Evolutionary conservation across 2,329 filamentous ascomycete species (phyloP).

Genomic region (Colletotrichum simmondsii): DNA sequence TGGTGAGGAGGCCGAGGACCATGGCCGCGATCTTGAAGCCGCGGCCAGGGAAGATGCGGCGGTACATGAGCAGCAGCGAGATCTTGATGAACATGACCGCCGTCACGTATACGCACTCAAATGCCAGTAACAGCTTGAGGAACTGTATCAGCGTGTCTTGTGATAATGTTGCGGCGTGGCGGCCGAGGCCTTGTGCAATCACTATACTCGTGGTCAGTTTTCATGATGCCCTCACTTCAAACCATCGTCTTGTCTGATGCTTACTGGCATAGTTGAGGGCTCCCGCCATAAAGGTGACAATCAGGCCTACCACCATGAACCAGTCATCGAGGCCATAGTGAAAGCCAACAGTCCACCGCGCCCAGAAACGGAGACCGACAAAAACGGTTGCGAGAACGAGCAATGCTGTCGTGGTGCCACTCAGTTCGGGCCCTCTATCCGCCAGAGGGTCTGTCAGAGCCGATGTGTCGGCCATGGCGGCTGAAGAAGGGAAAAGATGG

Average conservation of each 20-base stretch:
- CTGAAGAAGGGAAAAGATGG: conserved; percentile 2
- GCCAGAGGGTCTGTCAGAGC: conserved; percentile 16
- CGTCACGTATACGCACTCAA: conserved; percentile 28
- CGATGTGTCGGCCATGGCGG: conserved; percentile 19
- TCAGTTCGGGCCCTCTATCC: conserved; percentile 26
- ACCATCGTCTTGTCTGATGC: background rate
- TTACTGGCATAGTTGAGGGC: conserved; percentile 32
- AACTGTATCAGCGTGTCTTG: conserved; percentile 18
- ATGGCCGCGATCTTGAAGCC: conserved; percentile 25
- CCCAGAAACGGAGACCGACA: conserved; percentile 24
- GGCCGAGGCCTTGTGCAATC: conserved; percentile 25
- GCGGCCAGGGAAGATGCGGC: conserved; percentile 29
- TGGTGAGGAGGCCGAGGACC: conserved; percentile 24
- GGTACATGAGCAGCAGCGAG: conserved; percentile 33
- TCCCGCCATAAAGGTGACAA: conserved; percentile 22
- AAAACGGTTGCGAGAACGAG: conserved; percentile 27
- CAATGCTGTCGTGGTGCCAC: conserved; percentile 19
- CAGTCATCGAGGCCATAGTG: conserved; percentile 28
- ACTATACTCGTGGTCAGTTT: conserved; percentile 11
- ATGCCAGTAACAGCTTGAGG: conserved; percentile 26
- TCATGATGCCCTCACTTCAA: background rate
- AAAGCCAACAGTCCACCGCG: conserved; percentile 24
- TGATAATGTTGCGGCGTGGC: conserved; percentile 23
- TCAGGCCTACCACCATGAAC: conserved; percentile 27
- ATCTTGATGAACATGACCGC: conserved; percentile 32